A percentile compares a stretch with the other conserved stretches of the same genome.
Evolutionary conservation across 2,329 filamentous ascomycete species (phyloP).

Genomic region (Penicillium decumbens): DNA sequence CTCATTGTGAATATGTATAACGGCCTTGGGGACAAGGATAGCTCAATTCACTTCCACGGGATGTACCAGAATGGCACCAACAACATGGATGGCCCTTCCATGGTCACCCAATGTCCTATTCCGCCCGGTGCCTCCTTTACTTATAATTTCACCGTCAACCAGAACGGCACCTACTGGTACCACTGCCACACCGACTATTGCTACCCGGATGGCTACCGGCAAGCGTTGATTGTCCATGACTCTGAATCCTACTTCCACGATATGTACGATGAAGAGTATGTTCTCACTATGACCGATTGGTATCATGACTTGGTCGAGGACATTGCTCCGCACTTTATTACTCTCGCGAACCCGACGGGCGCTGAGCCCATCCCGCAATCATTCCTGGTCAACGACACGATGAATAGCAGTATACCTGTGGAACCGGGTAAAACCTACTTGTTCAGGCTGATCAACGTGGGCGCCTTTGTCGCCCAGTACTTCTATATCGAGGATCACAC

Average conservation of each 20-base stretch:
- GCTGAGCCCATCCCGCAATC: conserved; percentile 64
- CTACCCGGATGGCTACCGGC: conserved; percentile 65
- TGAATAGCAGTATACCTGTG: conserved; percentile 55
- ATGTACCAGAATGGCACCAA: conserved; percentile 72
- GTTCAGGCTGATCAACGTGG: conserved; percentile 70
- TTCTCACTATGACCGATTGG: conserved; percentile 68
- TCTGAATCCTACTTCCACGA: conserved; percentile 50
- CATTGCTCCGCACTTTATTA: conserved; percentile 43
- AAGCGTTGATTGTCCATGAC: conserved; percentile 63
- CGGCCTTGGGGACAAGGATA: conserved; percentile 58
- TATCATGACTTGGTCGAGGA: conserved; percentile 62
- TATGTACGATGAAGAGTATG: conserved; percentile 56
- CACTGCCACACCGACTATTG: conserved; percentile 63
- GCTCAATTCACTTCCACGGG: conserved; percentile 71
- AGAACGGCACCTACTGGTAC: conserved; percentile 59
- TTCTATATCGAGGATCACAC: conserved; percentile 51
- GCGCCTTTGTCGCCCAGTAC: conserved; percentile 59
- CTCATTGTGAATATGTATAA: conserved; percentile 67
- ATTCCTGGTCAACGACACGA: conserved; percentile 64
- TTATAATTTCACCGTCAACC: conserved; percentile 63
- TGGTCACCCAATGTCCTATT: conserved; percentile 56
- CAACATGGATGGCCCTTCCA: conserved; percentile 67
- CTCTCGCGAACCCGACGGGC: conserved; percentile 50
- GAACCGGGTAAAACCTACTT: conserved; percentile 66
- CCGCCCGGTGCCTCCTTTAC: conserved; percentile 44